Conservation (phyloP, 164 flowering plant species). For the Liquidambar formosana region DNA sequence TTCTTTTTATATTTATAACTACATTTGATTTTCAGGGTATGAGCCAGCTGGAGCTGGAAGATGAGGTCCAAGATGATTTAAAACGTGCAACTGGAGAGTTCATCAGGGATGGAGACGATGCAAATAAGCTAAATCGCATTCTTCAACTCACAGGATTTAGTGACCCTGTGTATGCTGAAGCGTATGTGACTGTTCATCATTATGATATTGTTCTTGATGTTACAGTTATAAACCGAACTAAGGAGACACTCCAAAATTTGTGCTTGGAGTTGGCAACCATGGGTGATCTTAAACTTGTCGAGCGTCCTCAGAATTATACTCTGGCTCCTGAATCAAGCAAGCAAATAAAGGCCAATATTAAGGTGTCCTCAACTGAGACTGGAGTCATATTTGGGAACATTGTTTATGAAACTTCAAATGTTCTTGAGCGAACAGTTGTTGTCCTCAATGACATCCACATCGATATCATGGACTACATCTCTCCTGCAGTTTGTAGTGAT, state of each 20-base stretch:
- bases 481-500: slow-evolving; percentile 94
- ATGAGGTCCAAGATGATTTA: slow-evolving; percentile 96
- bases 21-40: slow-evolving; percentile 60
- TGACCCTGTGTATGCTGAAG: slow-evolving; percentile 99
- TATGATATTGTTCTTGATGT: slow-evolving; percentile 98
- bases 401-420: slow-evolving; percentile 95
- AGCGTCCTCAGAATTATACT: slow-evolving; percentile 97
- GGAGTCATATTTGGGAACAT: slow-evolving; percentile 98
- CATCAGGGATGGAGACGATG: slow-evolving; percentile 81
- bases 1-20: background rate
- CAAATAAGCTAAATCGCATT: slow-evolving; percentile 86
- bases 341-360: slow-evolving; percentile 93
- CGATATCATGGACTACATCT: slow-evolving; percentile 98
- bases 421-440: slow-evolving; percentile 82
- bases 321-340: slow-evolving; percentile 95
- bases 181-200: slow-evolving; percentile 96
- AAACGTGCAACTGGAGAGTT: slow-evolving; percentile 99
- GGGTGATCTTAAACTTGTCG: slow-evolving; percentile 99
- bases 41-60: slow-evolving; percentile 99
- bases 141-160: slow-evolving; percentile 98
- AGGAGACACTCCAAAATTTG: slow-evolving; percentile 92
- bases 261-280: slow-evolving; percentile 97
- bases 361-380: slow-evolving; percentile 98
- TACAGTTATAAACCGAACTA: slow-evolving; percentile 88
- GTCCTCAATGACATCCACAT: slow-evolving; percentile 98